Conservation (phyloP, 495 filamentous ascomycete genomes). For the Usnea hakonensis region DNA sequence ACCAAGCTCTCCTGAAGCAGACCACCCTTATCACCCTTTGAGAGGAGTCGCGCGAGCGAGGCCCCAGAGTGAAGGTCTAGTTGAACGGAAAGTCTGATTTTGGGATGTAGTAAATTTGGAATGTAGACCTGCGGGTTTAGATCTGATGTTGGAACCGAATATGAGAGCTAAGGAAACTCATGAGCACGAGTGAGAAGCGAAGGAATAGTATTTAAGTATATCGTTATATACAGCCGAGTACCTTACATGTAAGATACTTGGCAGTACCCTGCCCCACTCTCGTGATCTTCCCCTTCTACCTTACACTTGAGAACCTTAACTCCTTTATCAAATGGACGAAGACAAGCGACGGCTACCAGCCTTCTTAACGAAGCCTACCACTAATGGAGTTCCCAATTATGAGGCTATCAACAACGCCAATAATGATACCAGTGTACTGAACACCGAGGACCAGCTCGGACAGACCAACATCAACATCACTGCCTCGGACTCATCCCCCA, state of each 20-base stretch:
- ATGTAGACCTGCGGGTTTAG: too few relatives aligned
- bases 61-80: background rate
- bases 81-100: background rate
- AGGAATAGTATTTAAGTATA: too few relatives aligned
- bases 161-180: background rate
- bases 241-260: too few relatives aligned
- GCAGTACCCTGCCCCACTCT: too few relatives aligned
- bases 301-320: too few relatives aligned
- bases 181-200: too few relatives aligned
- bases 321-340: too few relatives aligned
- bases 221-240: too few relatives aligned
- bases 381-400: background rate
- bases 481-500: constrained; percentile 8
- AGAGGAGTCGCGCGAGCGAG: background rate
- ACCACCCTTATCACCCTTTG: background rate
- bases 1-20: background rate
- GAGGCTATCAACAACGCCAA: background rate
- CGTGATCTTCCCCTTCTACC: too few relatives aligned
- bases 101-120: background rate
- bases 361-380: background rate
- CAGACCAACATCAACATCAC: background rate
- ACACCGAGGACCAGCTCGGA: background rate
- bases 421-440: background rate
- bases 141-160: background rate
- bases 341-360: background rate